These are phyloP conservation scores for Lichina pygmaea DNA, from an alignment of 495 filamentous ascomycete species.

Conservation along the genomic window DNA sequence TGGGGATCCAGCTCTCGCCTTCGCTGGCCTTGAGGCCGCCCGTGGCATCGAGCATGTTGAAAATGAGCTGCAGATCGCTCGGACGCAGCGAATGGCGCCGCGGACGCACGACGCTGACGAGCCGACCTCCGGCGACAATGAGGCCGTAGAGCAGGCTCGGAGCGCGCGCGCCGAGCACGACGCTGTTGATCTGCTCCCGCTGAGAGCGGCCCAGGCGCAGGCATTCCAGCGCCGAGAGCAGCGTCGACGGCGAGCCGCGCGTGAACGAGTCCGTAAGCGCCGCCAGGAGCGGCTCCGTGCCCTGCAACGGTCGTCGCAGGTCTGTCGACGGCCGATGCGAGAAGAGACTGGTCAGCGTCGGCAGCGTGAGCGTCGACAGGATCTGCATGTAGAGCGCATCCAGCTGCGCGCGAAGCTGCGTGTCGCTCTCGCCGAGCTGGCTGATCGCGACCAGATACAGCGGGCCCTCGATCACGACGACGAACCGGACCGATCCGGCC, in stretches of 20 bases:
- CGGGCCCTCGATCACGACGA: slow-evolving; percentile 55
- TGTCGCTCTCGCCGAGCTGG: slow-evolving; percentile 66
- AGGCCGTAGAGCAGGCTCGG: slow-evolving; percentile 72
- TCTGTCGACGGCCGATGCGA: slow-evolving; percentile 75
- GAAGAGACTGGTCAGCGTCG: slow-evolving; percentile 71
- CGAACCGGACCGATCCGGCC: slow-evolving; percentile 60
- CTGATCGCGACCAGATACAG: slow-evolving; percentile 88
- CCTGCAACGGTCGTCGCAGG: slow-evolving; percentile 72
- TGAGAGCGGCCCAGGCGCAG: slow-evolving; percentile 68
- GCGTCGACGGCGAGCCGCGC: slow-evolving; percentile 61
- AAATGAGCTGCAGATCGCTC: slow-evolving; percentile 82
- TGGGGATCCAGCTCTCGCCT: slow-evolving; percentile 91
- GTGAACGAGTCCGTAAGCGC: slow-evolving; percentile 88
- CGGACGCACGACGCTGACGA: slow-evolving; percentile 82
- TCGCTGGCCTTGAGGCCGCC: slow-evolving; percentile 66
- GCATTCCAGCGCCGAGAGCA: slow-evolving; percentile 79
- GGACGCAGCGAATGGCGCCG: slow-evolving; percentile 91
- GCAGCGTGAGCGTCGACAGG: slow-evolving; percentile 75
- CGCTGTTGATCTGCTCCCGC: slow-evolving; percentile 61
- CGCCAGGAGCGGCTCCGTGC: slow-evolving; percentile 74
- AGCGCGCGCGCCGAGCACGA: slow-evolving; percentile 49
- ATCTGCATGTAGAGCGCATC: slow-evolving; percentile 97
- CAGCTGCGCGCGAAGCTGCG: slow-evolving; percentile 63
- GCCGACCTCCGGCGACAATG: slow-evolving; percentile 74
- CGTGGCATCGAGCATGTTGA: slow-evolving; percentile 98